Base-by-base conservation (phyloP, 1,284 basidiomycete species). In the Puccinia polysora region DNA sequence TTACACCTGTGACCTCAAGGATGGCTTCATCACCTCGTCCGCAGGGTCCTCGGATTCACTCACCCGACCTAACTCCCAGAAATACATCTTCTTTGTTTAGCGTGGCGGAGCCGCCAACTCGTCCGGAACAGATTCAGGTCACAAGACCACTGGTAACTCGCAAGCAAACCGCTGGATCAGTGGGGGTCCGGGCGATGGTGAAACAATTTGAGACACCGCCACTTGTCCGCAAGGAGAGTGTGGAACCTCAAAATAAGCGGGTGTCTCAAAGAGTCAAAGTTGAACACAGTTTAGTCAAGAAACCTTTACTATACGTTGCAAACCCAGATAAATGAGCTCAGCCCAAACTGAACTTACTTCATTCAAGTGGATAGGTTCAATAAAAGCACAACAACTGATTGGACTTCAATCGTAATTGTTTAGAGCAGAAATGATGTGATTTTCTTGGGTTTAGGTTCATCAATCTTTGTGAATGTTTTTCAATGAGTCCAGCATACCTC, bases 311-410 rank as follows among this genome's bases (percentile, higher is more conserved):
- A 30, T 70, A 45, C 47, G 67, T 70, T n/a, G 67, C 67, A n/a
- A 70, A 70, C 60, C 67, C 67, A 12, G 67, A 70, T 52, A 68
- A 58, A 65, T 65, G 30, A 63, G n/a, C n/a, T n/a, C n/a, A n/a
- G n/a, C n/a, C n/a, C n/a, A n/a, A n/a, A n/a, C n/a, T n/a, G n/a
- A n/a, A n/a, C n/a, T n/a, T n/a, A n/a, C n/a, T n/a, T n/a, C n/a
- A n/a, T n/a, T n/a, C n/a, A n/a, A n/a, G n/a, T n/a, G n/a, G n/a
- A n/a, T n/a, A n/a, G n/a, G n/a, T n/a, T n/a, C n/a, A n/a, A n/a
- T n/a, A n/a, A n/a, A n/a, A n/a, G n/a, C n/a, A n/a, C n/a, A n/a
- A n/a, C n/a, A n/a, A n/a, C n/a, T n/a, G n/a, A n/a, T n/a, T n/a
- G n/a, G n/a, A n/a, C n/a, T n/a, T n/a, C n/a, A n/a, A n/a, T n/a